These are phyloP conservation scores for Thelephora ganbajun DNA, from an alignment of 768 basidiomycete genomes.

Conservation along the genomic window DNA sequence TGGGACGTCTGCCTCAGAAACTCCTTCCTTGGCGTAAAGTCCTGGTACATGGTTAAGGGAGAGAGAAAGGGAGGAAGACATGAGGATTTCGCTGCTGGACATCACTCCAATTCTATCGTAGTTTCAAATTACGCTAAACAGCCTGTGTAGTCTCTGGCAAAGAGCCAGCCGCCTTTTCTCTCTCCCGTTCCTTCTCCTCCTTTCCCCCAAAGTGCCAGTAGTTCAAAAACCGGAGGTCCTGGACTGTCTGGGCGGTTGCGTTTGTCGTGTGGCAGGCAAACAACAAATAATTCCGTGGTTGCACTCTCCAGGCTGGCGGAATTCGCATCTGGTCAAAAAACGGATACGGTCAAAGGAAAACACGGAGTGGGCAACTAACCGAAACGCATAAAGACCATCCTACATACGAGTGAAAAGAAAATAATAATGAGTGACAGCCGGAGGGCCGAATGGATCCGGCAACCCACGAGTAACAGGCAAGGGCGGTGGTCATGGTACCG, in stretches of 20 bases:
- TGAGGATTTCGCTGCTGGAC: no score
- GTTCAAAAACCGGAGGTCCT: conserved; percentile 75
- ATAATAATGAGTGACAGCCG: conserved; percentile 1
- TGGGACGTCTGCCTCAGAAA: conserved; percentile 46
- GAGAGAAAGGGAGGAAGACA: no score
- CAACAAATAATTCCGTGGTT: conserved; percentile 90
- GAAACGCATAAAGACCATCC: conserved; percentile 88
- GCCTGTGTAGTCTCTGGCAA: no score
- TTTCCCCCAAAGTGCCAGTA: conserved; percentile 88
- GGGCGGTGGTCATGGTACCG: conserved; percentile 89
- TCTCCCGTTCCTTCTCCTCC: conserved; percentile 37
- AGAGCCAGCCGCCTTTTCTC: no score
- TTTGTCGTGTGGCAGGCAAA: conserved; percentile 94
- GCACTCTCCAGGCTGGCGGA: conserved; percentile 75
- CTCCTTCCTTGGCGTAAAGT: conserved; percentile 56
- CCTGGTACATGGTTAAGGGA: background rate
- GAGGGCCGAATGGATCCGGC: background rate
- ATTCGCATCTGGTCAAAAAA: background rate
- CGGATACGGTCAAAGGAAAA: conserved; percentile 1
- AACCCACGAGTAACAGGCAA: conserved; percentile 86
- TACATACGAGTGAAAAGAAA: conserved; percentile 8
- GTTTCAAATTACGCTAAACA: no score
- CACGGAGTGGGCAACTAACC: conserved; percentile 28
- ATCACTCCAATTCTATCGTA: no score
- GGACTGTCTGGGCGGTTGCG: conserved; percentile 69